Evolutionary conservation across 805 yeast genomes (phyloP).

Genomic region (Wickerhamiella parazyma): DNA sequence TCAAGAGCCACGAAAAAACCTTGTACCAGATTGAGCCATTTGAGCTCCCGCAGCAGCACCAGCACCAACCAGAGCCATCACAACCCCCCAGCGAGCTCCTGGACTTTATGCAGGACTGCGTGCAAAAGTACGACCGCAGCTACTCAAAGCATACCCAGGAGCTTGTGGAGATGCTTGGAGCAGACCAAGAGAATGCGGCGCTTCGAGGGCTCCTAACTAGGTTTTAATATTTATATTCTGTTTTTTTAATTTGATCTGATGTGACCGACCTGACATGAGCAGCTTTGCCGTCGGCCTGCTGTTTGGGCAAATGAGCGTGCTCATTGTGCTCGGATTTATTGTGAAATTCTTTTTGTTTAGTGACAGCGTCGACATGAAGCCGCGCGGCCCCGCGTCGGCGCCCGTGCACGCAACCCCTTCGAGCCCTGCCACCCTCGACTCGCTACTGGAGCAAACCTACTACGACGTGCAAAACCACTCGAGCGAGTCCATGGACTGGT

Average conservation of each 20-base stretch:
- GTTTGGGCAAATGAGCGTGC: conserved; percentile 31
- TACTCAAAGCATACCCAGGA: conserved; percentile 1
- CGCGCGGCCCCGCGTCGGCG: conserved; percentile 9
- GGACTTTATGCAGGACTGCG: conserved; percentile 19
- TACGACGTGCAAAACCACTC: conserved; percentile 80
- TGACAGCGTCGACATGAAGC: conserved; percentile 24
- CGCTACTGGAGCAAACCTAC: conserved; percentile 77
- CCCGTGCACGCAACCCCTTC: conserved; percentile 20
- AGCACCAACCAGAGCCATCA: too few species aligned
- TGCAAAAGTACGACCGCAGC: conserved; percentile 22
- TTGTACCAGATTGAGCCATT: conserved; percentile 22
- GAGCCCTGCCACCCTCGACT: conserved; percentile 19
- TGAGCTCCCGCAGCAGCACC: conserved; percentile 11
- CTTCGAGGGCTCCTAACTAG: neutral
- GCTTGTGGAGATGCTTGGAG: conserved; percentile 1
- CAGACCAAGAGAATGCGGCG: neutral
- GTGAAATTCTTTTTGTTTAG: conserved; percentile 32
- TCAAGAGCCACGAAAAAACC: conserved; percentile 16
- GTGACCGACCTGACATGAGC: conserved; percentile 11
- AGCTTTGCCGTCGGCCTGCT: conserved; percentile 27
- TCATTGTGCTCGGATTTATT: conserved; percentile 26
- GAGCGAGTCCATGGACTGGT: conserved; percentile 93
- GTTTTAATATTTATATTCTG: neutral
- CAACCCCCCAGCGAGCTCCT: too few species aligned
- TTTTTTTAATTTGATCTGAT: too few species aligned